Percentiles rank a stretch among this genome's conserved stretches.
These are phyloP conservation scores for Teunomyces panamensis DNA, from an alignment of 805 yeast species.

Conservation along the genomic window DNA sequence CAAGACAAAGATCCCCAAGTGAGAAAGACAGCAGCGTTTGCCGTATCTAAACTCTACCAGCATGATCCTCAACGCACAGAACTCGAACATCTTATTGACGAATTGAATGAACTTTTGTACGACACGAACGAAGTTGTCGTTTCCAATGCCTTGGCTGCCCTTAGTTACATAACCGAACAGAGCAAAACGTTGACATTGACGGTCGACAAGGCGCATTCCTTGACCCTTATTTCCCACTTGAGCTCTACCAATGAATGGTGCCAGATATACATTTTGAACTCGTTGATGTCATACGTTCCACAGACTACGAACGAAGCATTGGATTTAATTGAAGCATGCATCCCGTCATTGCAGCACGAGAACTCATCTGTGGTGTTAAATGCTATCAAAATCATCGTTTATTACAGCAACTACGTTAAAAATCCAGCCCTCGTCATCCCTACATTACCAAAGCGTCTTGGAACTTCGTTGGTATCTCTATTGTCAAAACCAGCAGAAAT, in stretches of 20 bases:
- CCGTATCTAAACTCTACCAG: conserved; percentile 66
- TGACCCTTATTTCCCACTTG: conserved; percentile 32
- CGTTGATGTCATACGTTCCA: conserved; percentile 70
- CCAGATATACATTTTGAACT: conserved; percentile 62
- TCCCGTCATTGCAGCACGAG: conserved; percentile 75
- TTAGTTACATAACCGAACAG: conserved; percentile 61
- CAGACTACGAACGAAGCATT: conserved; percentile 63
- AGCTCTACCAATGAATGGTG: conserved; percentile 63
- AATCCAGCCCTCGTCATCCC: conserved; percentile 56
- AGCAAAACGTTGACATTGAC: conserved; percentile 48
- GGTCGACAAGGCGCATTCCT: conserved; percentile 47
- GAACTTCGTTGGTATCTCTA: conserved; percentile 65
- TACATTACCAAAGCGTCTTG: conserved; percentile 52
- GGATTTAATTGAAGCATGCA: conserved; percentile 56
- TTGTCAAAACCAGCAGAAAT: conserved; percentile 77
- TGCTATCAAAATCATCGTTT: conserved; percentile 67
- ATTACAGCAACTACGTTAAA: conserved; percentile 67
- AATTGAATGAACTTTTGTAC: conserved; percentile 50
- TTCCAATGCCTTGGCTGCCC: conserved; percentile 67
- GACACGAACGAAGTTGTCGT: conserved; percentile 62
- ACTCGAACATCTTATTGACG: conserved; percentile 41
- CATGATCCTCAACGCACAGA: conserved; percentile 47
- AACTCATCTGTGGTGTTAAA: conserved; percentile 81
- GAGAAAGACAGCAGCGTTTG: conserved; percentile 66
- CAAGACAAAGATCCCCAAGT: conserved; percentile 55